Conservation (phyloP, 441 rosid species). For the Corymbia citriodora region DNA sequence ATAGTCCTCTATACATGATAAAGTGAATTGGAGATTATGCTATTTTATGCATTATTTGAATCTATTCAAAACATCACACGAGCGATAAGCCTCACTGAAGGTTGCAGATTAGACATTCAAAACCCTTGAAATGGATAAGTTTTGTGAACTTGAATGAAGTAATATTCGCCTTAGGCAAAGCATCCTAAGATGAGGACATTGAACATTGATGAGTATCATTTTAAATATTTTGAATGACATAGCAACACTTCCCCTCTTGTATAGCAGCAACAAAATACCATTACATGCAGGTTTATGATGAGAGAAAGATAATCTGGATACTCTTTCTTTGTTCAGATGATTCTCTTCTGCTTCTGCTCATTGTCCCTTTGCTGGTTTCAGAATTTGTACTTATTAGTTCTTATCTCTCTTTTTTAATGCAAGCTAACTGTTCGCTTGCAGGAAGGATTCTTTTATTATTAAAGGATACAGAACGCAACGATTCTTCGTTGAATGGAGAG, state of each 20-base stretch:
- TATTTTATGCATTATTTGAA: neutral
- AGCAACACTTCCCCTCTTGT: neutral
- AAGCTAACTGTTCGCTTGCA: conserved; percentile 11
- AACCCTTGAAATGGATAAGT: neutral
- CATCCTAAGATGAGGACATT: neutral
- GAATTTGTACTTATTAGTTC: neutral
- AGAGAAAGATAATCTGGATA: neutral
- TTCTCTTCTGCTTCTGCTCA: neutral
- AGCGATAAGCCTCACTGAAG: neutral
- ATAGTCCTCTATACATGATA: neutral
- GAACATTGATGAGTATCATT: neutral
- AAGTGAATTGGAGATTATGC: neutral
- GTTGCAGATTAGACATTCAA: neutral
- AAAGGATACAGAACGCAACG: conserved; percentile 31
- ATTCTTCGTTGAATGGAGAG: conserved; percentile 22
- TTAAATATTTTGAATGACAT: neutral
- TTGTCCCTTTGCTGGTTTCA: neutral
- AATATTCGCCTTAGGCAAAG: neutral
- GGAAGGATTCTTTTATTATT: conserved; percentile 80
- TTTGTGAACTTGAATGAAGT: neutral
- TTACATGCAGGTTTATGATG: neutral
- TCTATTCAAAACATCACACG: neutral
- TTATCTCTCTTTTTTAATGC: neutral
- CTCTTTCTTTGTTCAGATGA: neutral
- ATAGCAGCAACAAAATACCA: neutral